Percentiles rank a stretch among this genome's conserved stretches.
Conservation (phyloP, 108 stramenopile genomes). For the Cyclotella sp. region DNA sequence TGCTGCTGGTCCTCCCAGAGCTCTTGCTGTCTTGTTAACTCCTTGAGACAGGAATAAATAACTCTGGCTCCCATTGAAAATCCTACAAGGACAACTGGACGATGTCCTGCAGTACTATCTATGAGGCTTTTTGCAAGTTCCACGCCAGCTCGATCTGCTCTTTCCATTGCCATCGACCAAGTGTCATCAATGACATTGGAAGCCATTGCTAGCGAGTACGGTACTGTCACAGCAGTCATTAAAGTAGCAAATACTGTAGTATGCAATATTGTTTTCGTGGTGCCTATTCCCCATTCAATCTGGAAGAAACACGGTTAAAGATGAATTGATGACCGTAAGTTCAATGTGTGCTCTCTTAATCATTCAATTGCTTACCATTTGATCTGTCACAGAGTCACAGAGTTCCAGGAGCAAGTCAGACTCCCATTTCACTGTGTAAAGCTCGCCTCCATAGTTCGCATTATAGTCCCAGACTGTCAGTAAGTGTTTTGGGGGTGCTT, state of each 20-base stretch:
- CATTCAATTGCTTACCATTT: conserved; percentile 34
- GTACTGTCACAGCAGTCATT: conserved; percentile 79
- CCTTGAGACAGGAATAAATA: conserved; percentile 93
- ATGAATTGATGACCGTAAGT: too few species aligned
- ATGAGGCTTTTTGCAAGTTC: conserved; percentile 90
- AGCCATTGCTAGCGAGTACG: conserved; percentile 74
- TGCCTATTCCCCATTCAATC: conserved; percentile 72
- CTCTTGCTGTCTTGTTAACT: conserved; percentile 85
- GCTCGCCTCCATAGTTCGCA: conserved; percentile 78
- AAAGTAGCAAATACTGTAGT: conserved; percentile 82
- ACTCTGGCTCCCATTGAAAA: conserved; percentile 96
- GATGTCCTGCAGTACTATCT: conserved; percentile 80
- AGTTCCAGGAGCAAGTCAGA: conserved; percentile 75
- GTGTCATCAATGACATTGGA: conserved; percentile 90
- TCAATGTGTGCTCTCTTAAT: too few species aligned
- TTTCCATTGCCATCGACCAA: conserved; percentile 90
- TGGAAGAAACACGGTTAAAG: too few species aligned
- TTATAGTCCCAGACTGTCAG: conserved; percentile 83
- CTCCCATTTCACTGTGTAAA: conserved; percentile 87
- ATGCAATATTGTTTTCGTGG: conserved; percentile 76
- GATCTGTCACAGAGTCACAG: conserved; percentile 77
- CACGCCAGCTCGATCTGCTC: conserved; percentile 89
- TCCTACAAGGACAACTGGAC: conserved; percentile 94
- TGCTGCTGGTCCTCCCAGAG: conserved; percentile 75
- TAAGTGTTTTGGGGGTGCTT: conserved; percentile 67